Conservation (phyloP, 805 yeast genomes). For the Suhomyces sp. region DNA sequence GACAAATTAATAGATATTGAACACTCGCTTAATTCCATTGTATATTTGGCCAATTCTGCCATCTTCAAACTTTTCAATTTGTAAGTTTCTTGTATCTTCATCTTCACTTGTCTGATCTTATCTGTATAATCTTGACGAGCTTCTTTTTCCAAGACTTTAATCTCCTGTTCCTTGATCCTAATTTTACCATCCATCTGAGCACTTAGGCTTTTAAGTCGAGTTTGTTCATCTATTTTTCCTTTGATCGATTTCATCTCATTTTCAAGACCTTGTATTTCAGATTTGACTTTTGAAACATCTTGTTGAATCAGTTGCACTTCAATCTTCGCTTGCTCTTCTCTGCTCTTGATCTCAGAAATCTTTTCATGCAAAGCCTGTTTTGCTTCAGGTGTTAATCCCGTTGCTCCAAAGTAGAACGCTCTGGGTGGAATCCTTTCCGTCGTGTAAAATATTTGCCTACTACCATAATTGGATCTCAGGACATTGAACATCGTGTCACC, state of each 20-base stretch:
- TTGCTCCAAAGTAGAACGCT: slow-evolving; percentile 30
- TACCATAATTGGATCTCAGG: slow-evolving; percentile 63
- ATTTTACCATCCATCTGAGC: slow-evolving; percentile 23
- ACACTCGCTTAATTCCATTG: slow-evolving; percentile 21
- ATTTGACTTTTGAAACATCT: slow-evolving; percentile 15
- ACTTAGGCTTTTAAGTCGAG: slow-evolving; percentile 14
- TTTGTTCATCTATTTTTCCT: slow-evolving; percentile 10
- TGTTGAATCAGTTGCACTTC: slow-evolving; percentile 17
- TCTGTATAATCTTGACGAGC: slow-evolving; percentile 42
- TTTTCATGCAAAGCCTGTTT: slow-evolving; percentile 13
- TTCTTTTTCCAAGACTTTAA: slow-evolving; percentile 34
- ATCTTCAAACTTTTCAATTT: slow-evolving; percentile 17
- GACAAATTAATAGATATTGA: slow-evolving; percentile 14
- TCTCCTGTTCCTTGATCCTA: slow-evolving; percentile 25
- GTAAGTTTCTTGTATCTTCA: slow-evolving; percentile 22
- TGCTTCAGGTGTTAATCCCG: slow-evolving; percentile 32
- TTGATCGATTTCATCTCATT: slow-evolving; percentile 9
- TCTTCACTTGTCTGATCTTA: slow-evolving; percentile 35
- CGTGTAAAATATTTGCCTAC: slow-evolving; percentile 47
- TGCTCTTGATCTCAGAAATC: slow-evolving; percentile 11
- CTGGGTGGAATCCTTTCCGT: slow-evolving; percentile 31
- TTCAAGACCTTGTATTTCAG: slow-evolving; percentile 11
- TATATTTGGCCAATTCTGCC: slow-evolving; percentile 20
- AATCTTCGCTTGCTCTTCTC: slow-evolving; percentile 12
- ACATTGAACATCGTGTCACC: slow-evolving; percentile 55